phyloP scores from a whole-genome alignment of 2,329 filamentous ascomycete species.

The Cladosporium sp. region DNA sequence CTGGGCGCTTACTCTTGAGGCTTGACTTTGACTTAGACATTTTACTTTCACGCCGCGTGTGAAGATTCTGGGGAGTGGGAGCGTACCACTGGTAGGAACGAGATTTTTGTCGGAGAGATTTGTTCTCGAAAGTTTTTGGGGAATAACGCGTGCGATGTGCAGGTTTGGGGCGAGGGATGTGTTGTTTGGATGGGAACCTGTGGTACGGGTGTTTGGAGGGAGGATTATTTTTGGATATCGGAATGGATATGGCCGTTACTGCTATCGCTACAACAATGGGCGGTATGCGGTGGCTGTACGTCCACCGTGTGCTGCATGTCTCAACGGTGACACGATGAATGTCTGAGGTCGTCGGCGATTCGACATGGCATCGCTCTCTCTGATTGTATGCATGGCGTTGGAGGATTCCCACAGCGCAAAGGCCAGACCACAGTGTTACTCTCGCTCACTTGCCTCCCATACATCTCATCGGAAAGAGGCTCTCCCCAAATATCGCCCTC shows the following conservation, averaged over 20 bases:
- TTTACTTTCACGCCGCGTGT: neutral
- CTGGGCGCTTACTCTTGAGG: no score
- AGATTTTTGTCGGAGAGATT: no score
- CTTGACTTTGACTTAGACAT: no score
- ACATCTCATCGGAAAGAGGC: slow-evolving; percentile 2
- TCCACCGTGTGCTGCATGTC: slow-evolving; percentile 9
- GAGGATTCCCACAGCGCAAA: no score
- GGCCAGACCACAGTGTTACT: neutral
- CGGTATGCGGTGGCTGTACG: slow-evolving; percentile 12
- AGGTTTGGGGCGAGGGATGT: neutral
- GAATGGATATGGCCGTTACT: no score
- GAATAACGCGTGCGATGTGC: slow-evolving; percentile 1
- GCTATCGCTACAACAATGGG: slow-evolving; percentile 1
- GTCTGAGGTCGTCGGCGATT: slow-evolving; percentile 1
- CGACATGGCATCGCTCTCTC: neutral
- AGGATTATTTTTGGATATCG: no score
- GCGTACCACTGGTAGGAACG: slow-evolving; percentile 1
- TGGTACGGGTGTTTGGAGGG: no score
- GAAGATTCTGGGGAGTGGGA: slow-evolving; percentile 4
- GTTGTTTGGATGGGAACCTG: neutral
- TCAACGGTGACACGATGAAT: slow-evolving; percentile 5
- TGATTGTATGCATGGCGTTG: neutral
- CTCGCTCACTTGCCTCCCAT: neutral
- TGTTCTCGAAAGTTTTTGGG: no score
- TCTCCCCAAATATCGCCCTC: neutral